Conservation (phyloP, 208 protist genomes). For the Hexamita inflata region DNA sequence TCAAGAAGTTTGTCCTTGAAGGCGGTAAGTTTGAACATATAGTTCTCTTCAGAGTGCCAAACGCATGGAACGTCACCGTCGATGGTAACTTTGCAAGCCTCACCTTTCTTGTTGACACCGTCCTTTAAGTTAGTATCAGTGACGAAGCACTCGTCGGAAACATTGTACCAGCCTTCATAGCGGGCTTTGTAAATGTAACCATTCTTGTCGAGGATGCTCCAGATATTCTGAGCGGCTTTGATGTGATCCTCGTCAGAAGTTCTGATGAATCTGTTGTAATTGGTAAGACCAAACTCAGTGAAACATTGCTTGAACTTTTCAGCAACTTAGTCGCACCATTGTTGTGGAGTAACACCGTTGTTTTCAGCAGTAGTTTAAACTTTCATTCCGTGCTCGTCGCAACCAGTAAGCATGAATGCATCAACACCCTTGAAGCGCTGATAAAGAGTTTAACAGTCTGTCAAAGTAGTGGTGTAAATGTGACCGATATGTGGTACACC, state of each 20-base stretch:
- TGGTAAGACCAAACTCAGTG: slow-evolving; percentile 59
- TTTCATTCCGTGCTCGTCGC: slow-evolving; percentile 96
- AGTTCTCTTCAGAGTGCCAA: slow-evolving; percentile 87
- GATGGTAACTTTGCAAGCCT: slow-evolving; percentile 50
- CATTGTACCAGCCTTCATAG: slow-evolving; percentile 94
- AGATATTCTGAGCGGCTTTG: slow-evolving; percentile 59
- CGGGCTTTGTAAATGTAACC: slow-evolving; percentile 85
- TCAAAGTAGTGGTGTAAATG: slow-evolving; percentile 59
- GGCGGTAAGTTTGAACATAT: slow-evolving; percentile 80
- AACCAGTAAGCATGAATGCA: slow-evolving; percentile 79
- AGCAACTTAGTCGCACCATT: slow-evolving; percentile 68
- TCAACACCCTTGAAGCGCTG: slow-evolving; percentile 57
- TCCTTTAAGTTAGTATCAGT: slow-evolving; percentile 40
- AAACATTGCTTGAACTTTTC: slow-evolving; percentile 69
- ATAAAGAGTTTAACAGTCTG: slow-evolving; percentile 53
- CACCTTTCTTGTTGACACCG: slow-evolving; percentile 46
- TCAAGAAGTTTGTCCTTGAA: slow-evolving; percentile 65
- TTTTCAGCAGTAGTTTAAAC: slow-evolving; percentile 62
- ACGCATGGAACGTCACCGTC: slow-evolving; percentile 68
- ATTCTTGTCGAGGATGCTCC: slow-evolving; percentile 62
- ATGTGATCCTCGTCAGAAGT: slow-evolving; percentile 73
- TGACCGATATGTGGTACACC: slow-evolving; percentile 61
- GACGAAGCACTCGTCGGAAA: slow-evolving; percentile 83
- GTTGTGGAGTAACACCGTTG: slow-evolving; percentile 56
- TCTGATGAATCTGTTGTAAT: slow-evolving; percentile 77